Evolutionary conservation across 495 filamentous ascomycete genomes (phyloP).

Genomic region (Penicillium goetzii): DNA sequence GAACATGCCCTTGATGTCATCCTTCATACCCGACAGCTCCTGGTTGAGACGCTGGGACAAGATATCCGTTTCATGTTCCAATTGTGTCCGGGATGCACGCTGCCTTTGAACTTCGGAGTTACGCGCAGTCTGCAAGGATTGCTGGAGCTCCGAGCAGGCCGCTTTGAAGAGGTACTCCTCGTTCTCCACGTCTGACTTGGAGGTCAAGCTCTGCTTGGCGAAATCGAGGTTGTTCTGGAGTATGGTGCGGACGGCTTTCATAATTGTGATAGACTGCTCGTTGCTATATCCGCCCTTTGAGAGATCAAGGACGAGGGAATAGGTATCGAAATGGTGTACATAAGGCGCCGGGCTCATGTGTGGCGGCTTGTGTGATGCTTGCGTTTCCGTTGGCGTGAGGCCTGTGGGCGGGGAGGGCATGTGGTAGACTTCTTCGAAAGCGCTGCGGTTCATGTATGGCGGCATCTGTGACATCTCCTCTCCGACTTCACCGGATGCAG

Average conservation of each 20-base stretch:
- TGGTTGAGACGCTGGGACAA: constrained; percentile 79
- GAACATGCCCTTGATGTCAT: constrained; percentile 93
- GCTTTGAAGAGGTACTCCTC: constrained; percentile 93
- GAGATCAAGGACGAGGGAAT: constrained; percentile 79
- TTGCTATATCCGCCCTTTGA: constrained; percentile 67
- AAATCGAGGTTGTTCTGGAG: constrained; percentile 78
- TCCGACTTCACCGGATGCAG: constrained; percentile 29
- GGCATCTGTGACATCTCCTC: constrained; percentile 39
- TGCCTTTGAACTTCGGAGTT: constrained; percentile 64
- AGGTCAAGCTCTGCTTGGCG: constrained; percentile 74
- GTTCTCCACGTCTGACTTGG: constrained; percentile 80
- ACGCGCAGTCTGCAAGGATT: constrained; percentile 65
- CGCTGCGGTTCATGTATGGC: constrained; percentile 42
- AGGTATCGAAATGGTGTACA: constrained; percentile 96
- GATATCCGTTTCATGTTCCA: constrained; percentile 95
- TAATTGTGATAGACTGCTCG: constrained; percentile 73
- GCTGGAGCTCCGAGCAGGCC: constrained; percentile 88
- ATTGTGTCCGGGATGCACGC: constrained; percentile 75
- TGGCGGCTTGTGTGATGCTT: constrained; percentile 55
- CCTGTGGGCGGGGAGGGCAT: constrained; percentile 53
- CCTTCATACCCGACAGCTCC: constrained; percentile 77
- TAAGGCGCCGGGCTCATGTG: constrained; percentile 75
- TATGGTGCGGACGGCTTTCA: constrained; percentile 83
- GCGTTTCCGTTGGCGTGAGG: constrained; percentile 37
- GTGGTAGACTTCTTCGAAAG: constrained; percentile 68